Evolutionary conservation across 225 moss, liverwort and hornwort species (phyloP), one percentile per base, ranked within the genome.

Genomic region (Lunularia cruciata): DNA sequence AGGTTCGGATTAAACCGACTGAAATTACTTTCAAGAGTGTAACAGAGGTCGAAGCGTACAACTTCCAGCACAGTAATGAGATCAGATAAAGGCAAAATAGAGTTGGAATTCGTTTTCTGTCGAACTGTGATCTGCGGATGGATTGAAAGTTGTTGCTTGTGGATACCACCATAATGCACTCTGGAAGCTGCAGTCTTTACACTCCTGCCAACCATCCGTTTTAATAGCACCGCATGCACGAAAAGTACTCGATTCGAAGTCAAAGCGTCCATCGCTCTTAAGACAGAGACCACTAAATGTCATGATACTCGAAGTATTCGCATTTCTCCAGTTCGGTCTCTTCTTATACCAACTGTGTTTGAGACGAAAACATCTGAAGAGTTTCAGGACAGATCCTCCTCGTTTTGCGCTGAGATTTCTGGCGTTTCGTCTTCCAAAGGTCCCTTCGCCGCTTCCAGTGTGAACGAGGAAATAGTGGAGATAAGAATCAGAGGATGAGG

Each of bases 191-290:
- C 40, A 62, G 34, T 14, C 42, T 18, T 27, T 9, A 42, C 13
- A 2, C 15, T 63, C 3, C 63, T 27, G 7, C 15, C 26, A 16
- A 63, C 1, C 9, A 45, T 40, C 38, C 45, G 63, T 12, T 20
- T 45, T 25, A 63, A 19, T 2, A 45, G 40, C 15, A 43, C 45
- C 3, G 43, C 15, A 0, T 28, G 43, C 3, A 27, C 8, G 6
- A 45, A 15, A 3, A 16, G 40, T 7, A 8, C 63, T 27, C 26
- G 45, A 63, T 9, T 43, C 27, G 45, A 45, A 26, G 40, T 43
- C 45, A 63, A 30, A 0, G 63, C 38, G 8, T 46, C 63, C 63
- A 63, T 63, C n/a, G n/a, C n/a, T n/a, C n/a, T n/a, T n/a, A n/a
- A n/a, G n/a, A n/a, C n/a, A n/a, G n/a, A n/a, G n/a, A n/a, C n/a